Conservation (phyloP, 179 eudicot species). For the Silene vulgaris region DNA sequence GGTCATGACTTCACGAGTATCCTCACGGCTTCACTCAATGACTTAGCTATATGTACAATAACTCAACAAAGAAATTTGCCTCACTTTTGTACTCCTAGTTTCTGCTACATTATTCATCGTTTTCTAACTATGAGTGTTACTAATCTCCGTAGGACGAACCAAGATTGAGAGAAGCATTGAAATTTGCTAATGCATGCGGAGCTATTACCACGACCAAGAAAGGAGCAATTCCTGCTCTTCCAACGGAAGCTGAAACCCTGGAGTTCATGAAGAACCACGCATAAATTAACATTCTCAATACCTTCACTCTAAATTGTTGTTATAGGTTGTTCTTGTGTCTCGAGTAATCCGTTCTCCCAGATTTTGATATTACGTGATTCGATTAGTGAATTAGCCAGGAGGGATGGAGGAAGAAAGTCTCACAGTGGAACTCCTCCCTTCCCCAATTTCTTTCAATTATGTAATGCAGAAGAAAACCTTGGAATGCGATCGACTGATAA, state of each 20-base stretch:
- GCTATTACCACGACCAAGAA: slow-evolving; percentile 79
- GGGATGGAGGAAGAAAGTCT: neutral
- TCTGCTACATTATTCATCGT: neutral
- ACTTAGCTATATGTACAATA: neutral
- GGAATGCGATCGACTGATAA: neutral
- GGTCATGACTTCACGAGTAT: neutral
- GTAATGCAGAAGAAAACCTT: slow-evolving; percentile 6
- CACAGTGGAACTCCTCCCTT: neutral
- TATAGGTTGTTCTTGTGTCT: too few species aligned
- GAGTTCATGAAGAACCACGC: slow-evolving; percentile 29
- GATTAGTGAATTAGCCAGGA: slow-evolving; percentile 11
- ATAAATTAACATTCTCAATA: neutral
- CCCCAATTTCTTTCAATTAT: slow-evolving; percentile 18
- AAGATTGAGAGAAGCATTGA: slow-evolving; percentile 47
- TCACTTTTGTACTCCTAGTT: neutral
- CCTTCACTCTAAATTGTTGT: neutral
- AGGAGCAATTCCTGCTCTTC: slow-evolving; percentile 89
- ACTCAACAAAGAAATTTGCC: neutral
- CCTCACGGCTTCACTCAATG: neutral
- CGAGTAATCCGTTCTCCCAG: neutral
- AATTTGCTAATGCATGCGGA: slow-evolving; percentile 66
- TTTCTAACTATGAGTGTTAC: neutral
- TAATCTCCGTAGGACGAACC: slow-evolving; percentile 44
- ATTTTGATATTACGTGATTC: slow-evolving; percentile 15
- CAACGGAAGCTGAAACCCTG: slow-evolving; percentile 43